Conservation (phyloP, 306 rosid genomes). For the Glycine latifolia region DNA sequence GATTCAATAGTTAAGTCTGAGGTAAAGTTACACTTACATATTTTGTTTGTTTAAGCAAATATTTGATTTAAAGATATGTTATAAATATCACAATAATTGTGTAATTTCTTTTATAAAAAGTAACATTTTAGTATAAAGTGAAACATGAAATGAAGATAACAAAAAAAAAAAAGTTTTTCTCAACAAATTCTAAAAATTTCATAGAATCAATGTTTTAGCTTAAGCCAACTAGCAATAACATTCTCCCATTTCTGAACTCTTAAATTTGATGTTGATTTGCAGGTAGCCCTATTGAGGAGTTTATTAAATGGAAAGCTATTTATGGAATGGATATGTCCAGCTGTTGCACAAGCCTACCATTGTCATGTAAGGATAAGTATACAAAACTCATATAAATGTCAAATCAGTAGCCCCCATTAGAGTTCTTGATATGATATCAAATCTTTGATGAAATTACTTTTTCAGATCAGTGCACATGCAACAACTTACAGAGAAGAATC, state of each 20-base stretch:
- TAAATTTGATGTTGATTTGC: constrained; percentile 12
- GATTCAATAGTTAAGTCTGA: not conserved
- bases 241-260: not conserved
- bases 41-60: not conserved
- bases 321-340: constrained; percentile 45
- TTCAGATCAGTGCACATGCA: constrained; percentile 37
- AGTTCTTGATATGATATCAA: not conserved
- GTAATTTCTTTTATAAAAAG: not conserved
- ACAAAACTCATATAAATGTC: not conserved
- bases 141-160: not conserved
- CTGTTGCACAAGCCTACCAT: constrained; percentile 38
- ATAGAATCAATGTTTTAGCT: not conserved
- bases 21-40: not conserved
- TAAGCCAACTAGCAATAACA: constrained; percentile 1
- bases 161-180: not conserved
- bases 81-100: not conserved
- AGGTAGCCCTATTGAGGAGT: constrained; percentile 37
- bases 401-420: not conserved
- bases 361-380: constrained; percentile 33
- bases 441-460: not conserved
- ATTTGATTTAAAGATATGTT: not conserved
- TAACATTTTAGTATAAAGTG: not conserved
- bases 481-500: constrained; percentile 32
- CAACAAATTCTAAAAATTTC: not conserved
- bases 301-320: constrained; percentile 40